A percentile compares a stretch with the other conserved stretches of the same genome.
These are phyloP conservation scores for Agrocybe pediades DNA, from an alignment of 768 basidiomycete species.

Conservation along the genomic window DNA sequence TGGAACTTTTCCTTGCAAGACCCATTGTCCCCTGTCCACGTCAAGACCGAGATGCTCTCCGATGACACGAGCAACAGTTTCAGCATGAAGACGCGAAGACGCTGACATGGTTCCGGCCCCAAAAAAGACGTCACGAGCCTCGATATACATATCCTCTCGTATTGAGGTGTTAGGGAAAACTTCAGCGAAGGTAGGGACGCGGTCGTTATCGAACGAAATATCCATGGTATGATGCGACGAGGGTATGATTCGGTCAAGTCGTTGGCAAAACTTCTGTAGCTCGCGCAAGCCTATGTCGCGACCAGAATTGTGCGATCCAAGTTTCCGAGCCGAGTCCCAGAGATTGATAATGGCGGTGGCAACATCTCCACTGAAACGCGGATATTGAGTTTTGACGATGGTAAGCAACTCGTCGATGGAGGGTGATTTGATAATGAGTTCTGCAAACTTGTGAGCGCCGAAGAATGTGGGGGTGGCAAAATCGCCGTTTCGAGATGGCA, in stretches of 20 bases:
- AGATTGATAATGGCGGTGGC: slow-evolving; percentile 58
- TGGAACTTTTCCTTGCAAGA: slow-evolving; percentile 65
- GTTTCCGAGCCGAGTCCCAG: slow-evolving; percentile 63
- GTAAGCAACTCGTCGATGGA: slow-evolving; percentile 63
- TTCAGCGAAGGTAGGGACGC: slow-evolving; percentile 32
- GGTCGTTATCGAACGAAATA: slow-evolving; percentile 23
- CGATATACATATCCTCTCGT: slow-evolving; percentile 87
- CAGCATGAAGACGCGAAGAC: slow-evolving; percentile 49
- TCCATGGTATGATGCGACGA: slow-evolving; percentile 45
- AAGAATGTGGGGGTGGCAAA: slow-evolving; percentile 73
- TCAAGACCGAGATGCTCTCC: slow-evolving; percentile 69
- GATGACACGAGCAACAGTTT: slow-evolving; percentile 52
- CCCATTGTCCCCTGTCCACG: slow-evolving; percentile 69
- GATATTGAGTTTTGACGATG: slow-evolving; percentile 73
- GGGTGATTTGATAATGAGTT: slow-evolving; percentile 65
- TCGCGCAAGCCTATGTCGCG: slow-evolving; percentile 77
- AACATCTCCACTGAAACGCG: slow-evolving; percentile 52
- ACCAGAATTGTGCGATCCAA: slow-evolving; percentile 53
- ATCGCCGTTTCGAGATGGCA: slow-evolving; percentile 43
- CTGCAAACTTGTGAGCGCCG: slow-evolving; percentile 82
- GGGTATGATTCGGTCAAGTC: slow-evolving; percentile 67
- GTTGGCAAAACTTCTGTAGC: slow-evolving; percentile 79
- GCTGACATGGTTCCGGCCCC: slow-evolving; percentile 62
- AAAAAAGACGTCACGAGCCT: slow-evolving; percentile 92
- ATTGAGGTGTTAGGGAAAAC: slow-evolving; percentile 72